Base-by-base conservation (phyloP, 139 green algal species). In the Tetraselmis chui region DNA sequence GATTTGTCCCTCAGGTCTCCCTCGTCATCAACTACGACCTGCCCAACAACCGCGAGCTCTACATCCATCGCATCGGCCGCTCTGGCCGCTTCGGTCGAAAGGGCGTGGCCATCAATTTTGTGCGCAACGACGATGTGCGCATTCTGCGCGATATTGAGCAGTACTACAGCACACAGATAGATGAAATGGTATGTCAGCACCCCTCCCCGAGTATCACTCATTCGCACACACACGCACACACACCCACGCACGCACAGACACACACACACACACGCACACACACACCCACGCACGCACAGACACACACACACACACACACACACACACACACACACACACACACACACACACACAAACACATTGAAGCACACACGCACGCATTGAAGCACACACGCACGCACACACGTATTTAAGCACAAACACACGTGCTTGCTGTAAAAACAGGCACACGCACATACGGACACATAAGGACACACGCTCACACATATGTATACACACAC, bases 1-100 rank as follows among this genome's bases (percentile, higher is more conserved):
- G 45, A 5, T 67, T 74, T 2, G 29, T 5, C n/a, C n/a, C n/a
- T n/a, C 90, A 96, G 91, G 96, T 99, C 79, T 98, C 95, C 0
- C 89, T 99, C 83, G 97, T 99, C 59, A 99, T 99, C 91, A 99
- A 99, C 92, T 99, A 99, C 80, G 97, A 99, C 89, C 91, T 99
- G 79, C 97, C 97, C 83, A 96, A 96, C 91, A 98, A 93, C 83
- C 92, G 97, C 84, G 97, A 99, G 92, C 88, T 97, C 23, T 99
- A 99, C 93, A 98, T 99, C 84, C 97, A 99, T 87, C 90, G 97
- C 82, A 99, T 99, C 84, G 97, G 97, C 31, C 92, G 97, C 59
- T 97, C 91, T 2, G 94, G 95, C 0, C 89, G 94, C 28, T 98
- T 95, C 81, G 97, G 96, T 2, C 93, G 96, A 83, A 99, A 99